A percentile compares a stretch with the other conserved stretches of the same genome.
phyloP scores from a whole-genome alignment of 306 rosid species.

The Cicer judaicum region DNA sequence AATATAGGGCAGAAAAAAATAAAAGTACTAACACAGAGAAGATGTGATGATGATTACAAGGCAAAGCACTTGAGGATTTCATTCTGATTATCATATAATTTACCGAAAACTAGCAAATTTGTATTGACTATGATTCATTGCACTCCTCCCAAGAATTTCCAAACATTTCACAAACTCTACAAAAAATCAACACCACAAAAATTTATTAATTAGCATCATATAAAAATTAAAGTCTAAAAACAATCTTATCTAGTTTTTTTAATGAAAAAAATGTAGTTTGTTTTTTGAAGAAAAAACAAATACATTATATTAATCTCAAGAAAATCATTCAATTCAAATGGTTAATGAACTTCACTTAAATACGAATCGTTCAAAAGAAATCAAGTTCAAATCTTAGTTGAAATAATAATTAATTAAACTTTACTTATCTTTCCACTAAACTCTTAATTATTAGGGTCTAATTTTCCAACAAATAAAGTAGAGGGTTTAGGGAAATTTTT shows the following conservation, averaged over 20 bases:
- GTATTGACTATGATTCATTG: constrained; percentile 42
- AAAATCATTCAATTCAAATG: too few relatives aligned
- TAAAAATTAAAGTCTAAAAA: too few relatives aligned
- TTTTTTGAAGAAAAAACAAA: background rate
- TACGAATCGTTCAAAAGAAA: too few relatives aligned
- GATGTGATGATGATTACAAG: constrained; percentile 49
- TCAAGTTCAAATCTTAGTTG: too few relatives aligned
- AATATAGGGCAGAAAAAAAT: constrained; percentile 50
- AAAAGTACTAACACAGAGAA: constrained; percentile 30
- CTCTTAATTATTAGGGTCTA: too few relatives aligned
- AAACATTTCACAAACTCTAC: constrained; percentile 48
- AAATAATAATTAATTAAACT: too few relatives aligned
- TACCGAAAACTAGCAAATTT: constrained; percentile 47
- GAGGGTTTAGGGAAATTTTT: too few relatives aligned
- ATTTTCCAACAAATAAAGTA: too few relatives aligned
- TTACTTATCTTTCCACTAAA: too few relatives aligned
- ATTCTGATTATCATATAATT: constrained; percentile 39
- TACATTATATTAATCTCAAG: background rate
- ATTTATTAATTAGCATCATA: constrained; percentile 1
- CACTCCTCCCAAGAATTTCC: constrained; percentile 55
- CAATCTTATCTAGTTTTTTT: too few relatives aligned
- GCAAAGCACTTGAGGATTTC: constrained; percentile 46
- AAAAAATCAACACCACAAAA: constrained; percentile 44
- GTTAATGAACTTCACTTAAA: too few relatives aligned
- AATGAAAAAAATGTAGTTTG: too few relatives aligned